A percentile compares a stretch with the other conserved stretches of the same genome.
These are phyloP conservation scores for Kwoniella shandongensis DNA, from an alignment of 768 basidiomycete genomes.

Conservation along the genomic window DNA sequence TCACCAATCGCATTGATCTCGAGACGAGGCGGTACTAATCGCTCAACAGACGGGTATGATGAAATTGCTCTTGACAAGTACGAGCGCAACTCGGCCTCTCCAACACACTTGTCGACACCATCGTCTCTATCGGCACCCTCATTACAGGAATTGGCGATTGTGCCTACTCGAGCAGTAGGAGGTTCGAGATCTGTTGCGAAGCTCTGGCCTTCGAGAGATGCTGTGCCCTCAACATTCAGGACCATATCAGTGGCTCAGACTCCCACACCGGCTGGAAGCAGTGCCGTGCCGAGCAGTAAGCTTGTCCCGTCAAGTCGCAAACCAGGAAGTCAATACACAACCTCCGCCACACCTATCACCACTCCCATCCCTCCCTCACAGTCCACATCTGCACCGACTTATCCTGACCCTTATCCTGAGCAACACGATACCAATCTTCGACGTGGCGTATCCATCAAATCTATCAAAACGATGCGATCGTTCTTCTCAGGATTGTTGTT, in stretches of 20 bases:
- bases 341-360: too few relatives aligned
- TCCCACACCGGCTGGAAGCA: conserved; percentile 2
- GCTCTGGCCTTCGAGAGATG: conserved; percentile 17
- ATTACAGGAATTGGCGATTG: neutral
- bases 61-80: conserved; percentile 14
- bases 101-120: neutral
- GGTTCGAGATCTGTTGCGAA: conserved; percentile 20
- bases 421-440: conserved; percentile 11
- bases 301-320: too few relatives aligned
- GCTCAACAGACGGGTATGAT: conserved; percentile 12
- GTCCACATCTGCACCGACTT: neutral
- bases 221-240: conserved; percentile 9
- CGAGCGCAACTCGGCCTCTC: neutral
- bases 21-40: neutral
- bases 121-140: conserved; percentile 7
- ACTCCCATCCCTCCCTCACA: too few relatives aligned
- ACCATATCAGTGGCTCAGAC: neutral
- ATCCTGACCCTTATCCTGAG: neutral
- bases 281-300: too few relatives aligned
- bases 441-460: conserved; percentile 38
- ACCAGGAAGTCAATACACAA: neutral
- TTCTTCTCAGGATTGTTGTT: conserved; percentile 39
- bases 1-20: neutral
- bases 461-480: conserved; percentile 35
- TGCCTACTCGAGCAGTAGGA: neutral